Percentiles rank a stretch among this genome's conserved stretches.
These are phyloP conservation scores for Discostella stelligera DNA, from an alignment of 352 stramenopile species.

Conservation along the genomic window DNA sequence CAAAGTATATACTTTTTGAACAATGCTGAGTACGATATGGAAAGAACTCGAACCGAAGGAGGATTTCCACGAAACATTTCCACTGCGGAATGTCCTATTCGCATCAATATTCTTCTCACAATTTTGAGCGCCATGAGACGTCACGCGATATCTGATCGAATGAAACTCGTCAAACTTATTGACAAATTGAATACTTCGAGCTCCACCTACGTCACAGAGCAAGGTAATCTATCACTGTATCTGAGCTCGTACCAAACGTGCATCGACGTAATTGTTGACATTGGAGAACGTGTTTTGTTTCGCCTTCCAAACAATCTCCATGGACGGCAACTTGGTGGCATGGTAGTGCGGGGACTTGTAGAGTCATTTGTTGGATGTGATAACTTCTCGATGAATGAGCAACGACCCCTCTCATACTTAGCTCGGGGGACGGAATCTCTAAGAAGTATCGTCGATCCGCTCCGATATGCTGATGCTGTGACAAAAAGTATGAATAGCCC, in stretches of 20 bases:
- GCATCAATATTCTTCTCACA: slow-evolving; percentile 38
- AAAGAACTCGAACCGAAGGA: slow-evolving; percentile 10
- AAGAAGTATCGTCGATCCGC: slow-evolving; percentile 42
- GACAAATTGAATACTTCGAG: slow-evolving; percentile 7
- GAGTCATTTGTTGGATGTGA: slow-evolving; percentile 42
- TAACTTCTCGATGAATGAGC: slow-evolving; percentile 5
- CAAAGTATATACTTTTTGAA: slow-evolving; percentile 51
- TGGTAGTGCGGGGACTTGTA: slow-evolving; percentile 46
- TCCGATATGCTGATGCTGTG: slow-evolving; percentile 48
- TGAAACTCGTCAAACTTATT: slow-evolving; percentile 30
- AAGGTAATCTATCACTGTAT: slow-evolving; percentile 7
- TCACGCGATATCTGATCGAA: slow-evolving; percentile 39
- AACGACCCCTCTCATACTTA: slow-evolving; percentile 34
- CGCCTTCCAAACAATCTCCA: slow-evolving; percentile 44
- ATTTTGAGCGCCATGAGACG: slow-evolving; percentile 39
- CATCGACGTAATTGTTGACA: slow-evolving; percentile 55
- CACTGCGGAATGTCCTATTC: slow-evolving; percentile 14
- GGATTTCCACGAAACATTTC: slow-evolving; percentile 6
- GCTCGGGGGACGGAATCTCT: slow-evolving; percentile 19
- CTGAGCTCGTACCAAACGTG: slow-evolving; percentile 49
- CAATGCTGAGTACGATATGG: slow-evolving; percentile 29
- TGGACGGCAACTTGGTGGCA: slow-evolving; percentile 39
- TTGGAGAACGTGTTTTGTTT: slow-evolving; percentile 52
- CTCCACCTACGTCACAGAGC: neutral
- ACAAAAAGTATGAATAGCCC: slow-evolving; percentile 26